Evolutionary conservation across 164 flowering plant genomes (phyloP).

Genomic region (Vitis rotundifolia): DNA sequence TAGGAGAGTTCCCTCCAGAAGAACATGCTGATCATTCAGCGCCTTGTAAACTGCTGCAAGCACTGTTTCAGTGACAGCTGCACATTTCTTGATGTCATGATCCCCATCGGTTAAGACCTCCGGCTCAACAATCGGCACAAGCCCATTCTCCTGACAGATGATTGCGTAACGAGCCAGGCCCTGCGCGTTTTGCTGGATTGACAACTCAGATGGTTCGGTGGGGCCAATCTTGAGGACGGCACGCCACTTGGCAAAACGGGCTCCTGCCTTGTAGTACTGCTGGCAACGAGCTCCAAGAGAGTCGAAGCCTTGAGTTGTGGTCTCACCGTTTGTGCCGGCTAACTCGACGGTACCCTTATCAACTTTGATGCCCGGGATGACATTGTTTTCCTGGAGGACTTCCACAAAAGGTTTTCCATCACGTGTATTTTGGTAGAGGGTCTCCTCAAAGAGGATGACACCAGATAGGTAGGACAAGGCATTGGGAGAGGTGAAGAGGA

Average conservation of each 20-base stretch:
- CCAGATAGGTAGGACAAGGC: conserved; percentile 73
- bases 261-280: conserved; percentile 85
- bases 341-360: conserved; percentile 79
- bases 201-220: conserved; percentile 64
- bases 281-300: conserved; percentile 61
- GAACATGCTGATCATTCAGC: conserved; percentile 81
- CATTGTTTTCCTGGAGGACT: conserved; percentile 60
- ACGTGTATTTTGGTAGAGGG: conserved; percentile 71
- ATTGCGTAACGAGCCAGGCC: conserved; percentile 84
- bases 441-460: conserved; percentile 85
- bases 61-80: conserved; percentile 71
- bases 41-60: conserved; percentile 86
- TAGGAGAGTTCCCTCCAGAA: conserved; percentile 78
- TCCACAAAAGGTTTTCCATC: conserved; percentile 75
- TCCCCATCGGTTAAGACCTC: conserved; percentile 72
- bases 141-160: conserved; percentile 84
- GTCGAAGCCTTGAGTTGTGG: conserved; percentile 82
- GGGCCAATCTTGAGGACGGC: conserved; percentile 82
- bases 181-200: conserved; percentile 77
- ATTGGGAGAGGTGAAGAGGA: conserved; percentile 67
- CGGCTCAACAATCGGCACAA: conserved; percentile 88
- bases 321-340: conserved; percentile 81
- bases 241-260: conserved; percentile 87
- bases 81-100: conserved; percentile 71
- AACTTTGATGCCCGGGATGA: conserved; percentile 83